Conservation (phyloP, 257 asterid species). For the Primulina huaijiensis region DNA sequence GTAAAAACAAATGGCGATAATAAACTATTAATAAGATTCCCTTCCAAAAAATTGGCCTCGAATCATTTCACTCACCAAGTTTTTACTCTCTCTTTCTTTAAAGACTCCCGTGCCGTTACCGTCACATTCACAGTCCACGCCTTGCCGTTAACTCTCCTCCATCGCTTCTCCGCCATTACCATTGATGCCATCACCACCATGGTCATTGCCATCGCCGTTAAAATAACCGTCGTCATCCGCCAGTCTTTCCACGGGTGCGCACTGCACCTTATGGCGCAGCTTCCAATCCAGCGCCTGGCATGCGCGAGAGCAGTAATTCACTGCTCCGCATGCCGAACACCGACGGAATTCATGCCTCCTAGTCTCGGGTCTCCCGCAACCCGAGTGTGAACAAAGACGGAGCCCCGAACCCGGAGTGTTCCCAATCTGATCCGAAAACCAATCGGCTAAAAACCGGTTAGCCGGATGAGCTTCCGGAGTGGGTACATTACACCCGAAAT, state of each 20-base stretch:
- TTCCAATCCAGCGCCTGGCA: conserved; percentile 35
- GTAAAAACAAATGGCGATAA: conserved; percentile 8
- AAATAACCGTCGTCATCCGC: not conserved
- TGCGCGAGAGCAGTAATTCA: conserved; percentile 32
- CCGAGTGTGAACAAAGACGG: conserved; percentile 22
- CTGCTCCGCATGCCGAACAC: conserved; percentile 26
- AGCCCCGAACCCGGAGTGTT: conserved; percentile 6
- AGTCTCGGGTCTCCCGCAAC: conserved; percentile 27
- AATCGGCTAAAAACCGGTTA: conserved; percentile 24
- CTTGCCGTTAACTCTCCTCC: conserved; percentile 10
- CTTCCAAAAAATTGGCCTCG: conserved; percentile 24
- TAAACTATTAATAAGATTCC: conserved; percentile 8
- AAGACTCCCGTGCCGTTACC: conserved; percentile 28
- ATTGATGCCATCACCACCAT: not conserved
- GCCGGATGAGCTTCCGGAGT: conserved; percentile 26
- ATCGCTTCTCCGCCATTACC: conserved; percentile 6
- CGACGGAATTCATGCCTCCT: conserved; percentile 22
- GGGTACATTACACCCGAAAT: conserved; percentile 29
- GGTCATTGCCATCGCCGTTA: not conserved
- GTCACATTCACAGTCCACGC: conserved; percentile 20
- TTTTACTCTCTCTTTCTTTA: conserved; percentile 7
- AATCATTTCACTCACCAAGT: conserved; percentile 14
- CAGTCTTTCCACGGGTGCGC: conserved; percentile 24
- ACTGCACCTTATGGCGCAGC: conserved; percentile 29
- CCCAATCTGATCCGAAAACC: conserved; percentile 15